Percentiles rank a stretch among this genome's conserved stretches.
Evolutionary conservation across 2,329 filamentous ascomycete genomes (phyloP).

Genomic region (Arthrinium puccinioides): DNA sequence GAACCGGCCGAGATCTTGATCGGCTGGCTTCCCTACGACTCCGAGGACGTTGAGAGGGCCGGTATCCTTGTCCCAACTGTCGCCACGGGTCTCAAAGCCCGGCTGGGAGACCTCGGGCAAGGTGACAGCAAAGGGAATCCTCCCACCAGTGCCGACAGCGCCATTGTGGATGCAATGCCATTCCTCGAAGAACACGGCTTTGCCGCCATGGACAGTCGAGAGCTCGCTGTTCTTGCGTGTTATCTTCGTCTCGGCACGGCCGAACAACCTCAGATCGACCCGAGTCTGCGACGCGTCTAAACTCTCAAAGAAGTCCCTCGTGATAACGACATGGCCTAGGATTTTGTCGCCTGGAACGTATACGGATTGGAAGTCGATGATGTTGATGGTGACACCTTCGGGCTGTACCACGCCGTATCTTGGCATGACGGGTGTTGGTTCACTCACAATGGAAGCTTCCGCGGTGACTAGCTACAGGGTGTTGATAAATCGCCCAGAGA

Average conservation of each 20-base stretch:
- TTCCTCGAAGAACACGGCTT: slow-evolving; percentile 3
- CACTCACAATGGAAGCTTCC: too few species aligned
- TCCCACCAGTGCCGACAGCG: neutral
- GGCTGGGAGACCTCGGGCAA: slow-evolving; percentile 4
- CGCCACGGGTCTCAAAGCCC: slow-evolving; percentile 2
- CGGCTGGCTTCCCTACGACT: too few species aligned
- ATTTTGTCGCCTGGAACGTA: slow-evolving; percentile 4
- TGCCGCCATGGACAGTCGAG: neutral
- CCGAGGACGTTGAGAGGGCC: too few species aligned
- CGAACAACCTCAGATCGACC: slow-evolving; percentile 3
- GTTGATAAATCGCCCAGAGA: too few species aligned
- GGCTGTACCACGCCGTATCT: neutral
- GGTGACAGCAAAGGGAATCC: slow-evolving; percentile 3
- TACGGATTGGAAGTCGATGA: slow-evolving; percentile 3
- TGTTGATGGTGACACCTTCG: neutral
- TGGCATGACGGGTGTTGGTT: too few species aligned
- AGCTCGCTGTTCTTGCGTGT: neutral
- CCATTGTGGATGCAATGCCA: slow-evolving; percentile 2
- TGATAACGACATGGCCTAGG: slow-evolving; percentile 3
- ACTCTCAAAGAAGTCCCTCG: neutral
- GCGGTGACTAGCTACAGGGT: too few species aligned
- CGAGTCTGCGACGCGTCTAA: neutral
- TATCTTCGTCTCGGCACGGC: slow-evolving; percentile 5
- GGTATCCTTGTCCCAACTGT: slow-evolving; percentile 3
- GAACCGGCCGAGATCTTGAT: neutral